These are phyloP conservation scores for Stagonosporopsis rhizophila DNA, from an alignment of 2,329 filamentous ascomycete species.

Conservation along the genomic window DNA sequence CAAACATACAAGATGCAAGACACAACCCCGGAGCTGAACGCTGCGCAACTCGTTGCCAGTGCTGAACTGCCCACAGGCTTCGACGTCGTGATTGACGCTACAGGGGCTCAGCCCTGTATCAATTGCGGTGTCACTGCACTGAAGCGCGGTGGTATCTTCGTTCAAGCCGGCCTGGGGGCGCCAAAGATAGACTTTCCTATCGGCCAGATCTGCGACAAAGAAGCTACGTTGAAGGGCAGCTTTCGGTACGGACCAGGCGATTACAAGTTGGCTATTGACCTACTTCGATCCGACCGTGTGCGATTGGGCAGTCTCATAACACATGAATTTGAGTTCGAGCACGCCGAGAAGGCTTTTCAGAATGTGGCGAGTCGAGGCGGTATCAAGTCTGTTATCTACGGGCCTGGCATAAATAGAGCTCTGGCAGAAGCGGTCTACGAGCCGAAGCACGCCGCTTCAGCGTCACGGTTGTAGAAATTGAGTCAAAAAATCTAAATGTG, in stretches of 20 bases:
- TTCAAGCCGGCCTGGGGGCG: conserved; percentile 34
- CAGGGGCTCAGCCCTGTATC: conserved; percentile 33
- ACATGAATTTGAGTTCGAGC: conserved; percentile 22
- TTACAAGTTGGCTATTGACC: conserved; percentile 29
- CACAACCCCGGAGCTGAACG: conserved; percentile 12
- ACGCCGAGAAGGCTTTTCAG: conserved; percentile 27
- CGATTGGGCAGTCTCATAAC: conserved; percentile 25
- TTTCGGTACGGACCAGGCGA: conserved; percentile 41
- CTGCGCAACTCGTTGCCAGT: conserved; percentile 2
- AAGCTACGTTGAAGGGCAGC: conserved; percentile 32
- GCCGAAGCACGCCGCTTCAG: neutral
- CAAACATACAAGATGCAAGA: conserved; percentile 20
- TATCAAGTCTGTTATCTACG: conserved; percentile 36
- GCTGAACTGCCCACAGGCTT: conserved; percentile 8
- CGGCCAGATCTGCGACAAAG: conserved; percentile 35
- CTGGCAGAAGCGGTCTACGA: neutral
- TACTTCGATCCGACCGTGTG: conserved; percentile 21
- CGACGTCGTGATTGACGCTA: conserved; percentile 36
- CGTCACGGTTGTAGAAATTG: neutral
- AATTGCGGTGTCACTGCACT: conserved; percentile 23
- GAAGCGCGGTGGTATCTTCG: conserved; percentile 26
- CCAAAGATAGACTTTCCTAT: conserved; percentile 30
- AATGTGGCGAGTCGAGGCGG: conserved; percentile 23
- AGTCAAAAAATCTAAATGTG: neutral
- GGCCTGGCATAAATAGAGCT: conserved; percentile 19